Conservation (phyloP, 352 stramenopile species). For the Phytophthora podocarpi region DNA sequence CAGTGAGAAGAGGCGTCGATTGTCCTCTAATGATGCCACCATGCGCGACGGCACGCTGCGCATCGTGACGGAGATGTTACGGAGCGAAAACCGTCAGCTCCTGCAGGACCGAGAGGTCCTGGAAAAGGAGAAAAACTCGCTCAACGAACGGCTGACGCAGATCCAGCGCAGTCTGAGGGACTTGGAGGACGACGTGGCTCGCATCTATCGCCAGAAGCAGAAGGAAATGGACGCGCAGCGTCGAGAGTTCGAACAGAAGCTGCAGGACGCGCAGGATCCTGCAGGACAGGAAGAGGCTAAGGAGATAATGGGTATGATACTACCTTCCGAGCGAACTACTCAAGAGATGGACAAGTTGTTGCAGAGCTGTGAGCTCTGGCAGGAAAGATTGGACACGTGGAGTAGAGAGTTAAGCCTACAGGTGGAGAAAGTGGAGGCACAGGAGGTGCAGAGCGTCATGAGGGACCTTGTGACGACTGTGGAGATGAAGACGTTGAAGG, state of each 20-base stretch:
- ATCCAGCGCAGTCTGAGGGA: slow-evolving; percentile 32
- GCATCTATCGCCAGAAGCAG: slow-evolving; percentile 44
- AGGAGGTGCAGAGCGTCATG: slow-evolving; percentile 44
- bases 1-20: background rate
- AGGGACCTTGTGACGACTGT: slow-evolving; percentile 42
- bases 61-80: slow-evolving; percentile 45
- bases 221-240: slow-evolving; percentile 32
- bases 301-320: background rate
- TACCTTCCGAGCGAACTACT: slow-evolving; percentile 12
- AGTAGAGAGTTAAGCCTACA: slow-evolving; percentile 25
- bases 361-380: slow-evolving; percentile 37
- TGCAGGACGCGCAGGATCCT: slow-evolving; percentile 19
- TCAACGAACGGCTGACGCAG: slow-evolving; percentile 18
- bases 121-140: slow-evolving; percentile 18
- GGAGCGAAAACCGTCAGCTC: slow-evolving; percentile 46
- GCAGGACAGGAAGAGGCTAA: slow-evolving; percentile 4
- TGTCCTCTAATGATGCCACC: slow-evolving; percentile 20
- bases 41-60: slow-evolving; percentile 36
- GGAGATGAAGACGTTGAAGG: slow-evolving; percentile 22
- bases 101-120: slow-evolving; percentile 18
- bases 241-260: slow-evolving; percentile 25
- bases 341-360: slow-evolving; percentile 45
- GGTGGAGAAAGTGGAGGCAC: slow-evolving; percentile 20
- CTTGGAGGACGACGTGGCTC: slow-evolving; percentile 47
- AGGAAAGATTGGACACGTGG: slow-evolving; percentile 24